Base-by-base conservation (phyloP, 495 filamentous ascomycete species). In the Clavariopsis aquatica region DNA sequence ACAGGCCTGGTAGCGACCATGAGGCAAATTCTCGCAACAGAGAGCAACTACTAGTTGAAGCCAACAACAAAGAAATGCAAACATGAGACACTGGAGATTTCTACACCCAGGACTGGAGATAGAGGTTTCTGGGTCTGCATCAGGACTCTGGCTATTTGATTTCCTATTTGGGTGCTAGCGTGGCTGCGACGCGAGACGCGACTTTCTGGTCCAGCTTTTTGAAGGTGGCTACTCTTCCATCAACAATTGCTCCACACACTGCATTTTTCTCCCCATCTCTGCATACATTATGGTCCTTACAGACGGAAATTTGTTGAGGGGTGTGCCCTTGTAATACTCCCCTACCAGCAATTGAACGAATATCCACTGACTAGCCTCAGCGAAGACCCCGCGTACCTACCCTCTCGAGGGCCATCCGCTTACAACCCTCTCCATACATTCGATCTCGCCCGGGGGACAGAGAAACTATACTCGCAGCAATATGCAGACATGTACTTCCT, bases 401-500 rank as follows among this genome's bases (percentile, higher is more conserved):
- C 65, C 10, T 54, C 81, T 87, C 45, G 73, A 71, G 45, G 67
- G 76, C 22, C 60, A n/a, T 93, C 90, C 2, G 73, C 78, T 60
- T 96, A 96, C 79, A 88, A 87, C 57, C 87, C 92, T 1, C 79
- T 93, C 23, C 76, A 85, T 52, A 89, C 86, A 0, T 97, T 89
- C 72, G 74, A 79, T 49, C 82, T 97, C 12, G 84, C 86, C 0
- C 85, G 86, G 65, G 85, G 84, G 12, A 73, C 78, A n/a, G 81
- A 86, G 31, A 85, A 87, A 49, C 86, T 89, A 23, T 99, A 98
- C 71, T 82, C 91, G 73, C 95, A 98, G 73, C 95, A 99, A 80
- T 99, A 89, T 84, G 90, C 86, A 62, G 93, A 97, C 70, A 91
- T 97, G 84, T 99, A 99, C 79, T 98, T 96, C 74, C 76, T 96